Conservation (phyloP, 306 rosid genomes). For the Abrus pulchellus region DNA sequence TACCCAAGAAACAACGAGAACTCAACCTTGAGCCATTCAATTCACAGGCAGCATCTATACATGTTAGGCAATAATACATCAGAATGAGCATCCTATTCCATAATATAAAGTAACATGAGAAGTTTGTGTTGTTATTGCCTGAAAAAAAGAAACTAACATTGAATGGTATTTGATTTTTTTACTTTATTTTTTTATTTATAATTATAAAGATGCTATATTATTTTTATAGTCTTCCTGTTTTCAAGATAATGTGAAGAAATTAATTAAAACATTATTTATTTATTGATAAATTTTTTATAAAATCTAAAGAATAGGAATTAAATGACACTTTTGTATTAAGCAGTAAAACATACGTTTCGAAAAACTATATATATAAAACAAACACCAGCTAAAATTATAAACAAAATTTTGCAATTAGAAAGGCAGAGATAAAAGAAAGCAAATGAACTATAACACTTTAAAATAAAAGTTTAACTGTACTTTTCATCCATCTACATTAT, state of each 20-base stretch:
- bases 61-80: constrained; percentile 43
- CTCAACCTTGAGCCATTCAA: constrained; percentile 48
- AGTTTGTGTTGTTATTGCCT: background rate
- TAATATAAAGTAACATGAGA: constrained; percentile 25
- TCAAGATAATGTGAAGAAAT: background rate
- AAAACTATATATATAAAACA: too few species aligned
- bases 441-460: background rate
- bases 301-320: background rate
- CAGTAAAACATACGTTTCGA: too few species aligned
- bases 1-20: constrained; percentile 9
- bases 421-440: too few species aligned
- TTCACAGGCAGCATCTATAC: constrained; percentile 41
- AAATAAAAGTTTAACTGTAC: background rate
- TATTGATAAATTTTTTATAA: background rate
- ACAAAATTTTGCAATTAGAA: too few species aligned
- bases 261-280: background rate
- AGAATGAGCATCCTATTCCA: constrained; percentile 48
- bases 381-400: too few species aligned
- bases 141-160: background rate
- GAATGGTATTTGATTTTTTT: background rate
- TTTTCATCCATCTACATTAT: background rate
- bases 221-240: background rate
- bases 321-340: background rate
- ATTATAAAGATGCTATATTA: background rate
- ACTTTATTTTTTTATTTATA: background rate